Evolutionary conservation across 2,329 filamentous ascomycete species (phyloP).

Genomic region (Paecilomyces dactylethromorphus): DNA sequence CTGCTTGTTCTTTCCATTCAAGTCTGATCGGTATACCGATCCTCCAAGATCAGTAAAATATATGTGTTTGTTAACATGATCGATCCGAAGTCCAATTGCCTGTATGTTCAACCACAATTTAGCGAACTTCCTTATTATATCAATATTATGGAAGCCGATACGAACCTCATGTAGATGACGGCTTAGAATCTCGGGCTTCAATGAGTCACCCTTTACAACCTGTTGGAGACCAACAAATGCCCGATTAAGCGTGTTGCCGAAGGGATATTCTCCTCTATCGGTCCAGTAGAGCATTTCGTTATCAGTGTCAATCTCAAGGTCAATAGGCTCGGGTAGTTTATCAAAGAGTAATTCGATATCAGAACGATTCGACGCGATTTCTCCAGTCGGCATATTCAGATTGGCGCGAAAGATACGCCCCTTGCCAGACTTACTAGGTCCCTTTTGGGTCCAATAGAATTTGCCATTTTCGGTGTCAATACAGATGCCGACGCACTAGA

Average conservation of each 20-base stretch:
- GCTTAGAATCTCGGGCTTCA: neutral
- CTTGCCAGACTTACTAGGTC: neutral
- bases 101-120: no score
- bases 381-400: neutral
- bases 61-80: slow-evolving; percentile 2
- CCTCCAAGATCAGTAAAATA: slow-evolving; percentile 9
- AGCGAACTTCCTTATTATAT: no score
- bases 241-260: slow-evolving; percentile 4
- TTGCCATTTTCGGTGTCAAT: neutral
- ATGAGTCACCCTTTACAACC: neutral
- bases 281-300: slow-evolving; percentile 4
- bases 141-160: no score
- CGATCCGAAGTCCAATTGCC: neutral
- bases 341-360: slow-evolving; percentile 3
- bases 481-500: neutral
- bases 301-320: slow-evolving; percentile 2
- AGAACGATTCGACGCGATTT: neutral
- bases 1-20: slow-evolving; percentile 3
- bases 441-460: slow-evolving; percentile 6
- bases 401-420: slow-evolving; percentile 4
- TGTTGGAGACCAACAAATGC: neutral
- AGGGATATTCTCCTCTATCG: slow-evolving; percentile 5
- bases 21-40: slow-evolving; percentile 4
- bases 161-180: neutral
- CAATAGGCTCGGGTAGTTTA: slow-evolving; percentile 6